Evolutionary conservation across 2,329 filamentous ascomycete species (phyloP).

Genomic region (Cladosporium sp.): DNA sequence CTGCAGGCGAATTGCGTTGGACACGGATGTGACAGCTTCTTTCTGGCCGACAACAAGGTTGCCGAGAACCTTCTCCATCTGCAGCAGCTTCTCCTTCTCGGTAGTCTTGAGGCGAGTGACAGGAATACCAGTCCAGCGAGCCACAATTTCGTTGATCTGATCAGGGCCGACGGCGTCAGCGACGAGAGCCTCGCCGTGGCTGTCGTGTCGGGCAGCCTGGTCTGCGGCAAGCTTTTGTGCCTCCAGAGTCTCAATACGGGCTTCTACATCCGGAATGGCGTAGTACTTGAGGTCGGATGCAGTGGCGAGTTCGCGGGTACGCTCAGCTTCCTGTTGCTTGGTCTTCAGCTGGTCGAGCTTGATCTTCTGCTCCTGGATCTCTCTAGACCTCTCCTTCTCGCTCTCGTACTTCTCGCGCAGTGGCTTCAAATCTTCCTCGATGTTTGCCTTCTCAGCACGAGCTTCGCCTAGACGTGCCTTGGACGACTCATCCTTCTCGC

Average conservation of each 20-base stretch:
- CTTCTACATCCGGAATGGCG: conserved; percentile 87
- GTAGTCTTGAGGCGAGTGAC: conserved; percentile 90
- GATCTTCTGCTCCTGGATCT: conserved; percentile 89
- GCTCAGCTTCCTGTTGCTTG: conserved; percentile 89
- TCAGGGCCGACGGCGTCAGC: conserved; percentile 94
- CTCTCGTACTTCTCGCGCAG: conserved; percentile 92
- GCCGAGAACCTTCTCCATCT: conserved; percentile 85
- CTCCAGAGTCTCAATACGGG: conserved; percentile 75
- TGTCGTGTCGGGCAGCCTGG: conserved; percentile 57
- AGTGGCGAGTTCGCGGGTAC: conserved; percentile 74
- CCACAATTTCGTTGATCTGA: conserved; percentile 98
- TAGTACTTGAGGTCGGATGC: conserved; percentile 96
- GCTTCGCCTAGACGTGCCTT: conserved; percentile 76
- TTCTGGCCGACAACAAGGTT: conserved; percentile 89
- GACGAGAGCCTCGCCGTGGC: conserved; percentile 64
- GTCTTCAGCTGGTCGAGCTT: conserved; percentile 89
- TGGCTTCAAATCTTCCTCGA: conserved; percentile 86
- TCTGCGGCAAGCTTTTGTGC: conserved; percentile 75
- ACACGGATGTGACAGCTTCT: conserved; percentile 87
- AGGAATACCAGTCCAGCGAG: conserved; percentile 96
- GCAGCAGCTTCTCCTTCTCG: conserved; percentile 96
- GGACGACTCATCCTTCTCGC: conserved; percentile 92
- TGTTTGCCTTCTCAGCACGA: conserved; percentile 86
- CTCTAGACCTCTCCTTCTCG: conserved; percentile 84
- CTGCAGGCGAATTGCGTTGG: conserved; percentile 92